Evolutionary conservation across 2,329 filamentous ascomycete species (phyloP), one percentile per base, ranked within the genome.

Genomic region (Fusarium chaquense): DNA sequence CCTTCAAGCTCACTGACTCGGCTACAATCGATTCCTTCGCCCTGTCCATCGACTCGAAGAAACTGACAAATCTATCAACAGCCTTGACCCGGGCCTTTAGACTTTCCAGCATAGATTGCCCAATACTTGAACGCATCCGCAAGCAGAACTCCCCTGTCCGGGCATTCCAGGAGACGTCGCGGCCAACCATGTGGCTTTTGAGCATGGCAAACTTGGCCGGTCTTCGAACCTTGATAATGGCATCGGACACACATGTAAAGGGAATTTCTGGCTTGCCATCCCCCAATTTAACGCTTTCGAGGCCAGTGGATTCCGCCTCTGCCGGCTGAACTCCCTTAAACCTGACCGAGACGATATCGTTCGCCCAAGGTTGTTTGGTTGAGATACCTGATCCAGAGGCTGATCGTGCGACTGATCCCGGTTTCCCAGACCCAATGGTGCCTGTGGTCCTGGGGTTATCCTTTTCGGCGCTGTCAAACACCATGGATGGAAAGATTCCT

Each of bases 11-110:
- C 58, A 91, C 84, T 41, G 85, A 81, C 70, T 90, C 85, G 75
- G 86, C 86, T 44, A 82, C 81, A 36, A 92, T 85, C 53, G 85
- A 83, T 18, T 83, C 83, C 47, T 83, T 81, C 69, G 87, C 83
- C 66, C 83, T 81, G 57, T 88, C 83, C 66, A 94, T 86, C 2
- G 90, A 88, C 45, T 89, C 86, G 28, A 93, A 83, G 73, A 92
- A 93, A 44, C 86, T 86, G 40, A 93, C 89, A 30, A 96, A 84
- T 22, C 90, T 87, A 73, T 92, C 88, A 60, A 96, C 87, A 15
- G 89, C 87, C 70, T 88, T 85, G 46, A 94, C 82, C 30, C 89
- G 85, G 52, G 85, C 82, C 65, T 84, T 82, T 22, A 94, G 82
- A n/a, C 83, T 80, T 6, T 85, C 83, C 6, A 93, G 78, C 16